Evolutionary conservation across 1,284 basidiomycete genomes (phyloP).

Genomic region (Cutaneotrichosporon sp.): DNA sequence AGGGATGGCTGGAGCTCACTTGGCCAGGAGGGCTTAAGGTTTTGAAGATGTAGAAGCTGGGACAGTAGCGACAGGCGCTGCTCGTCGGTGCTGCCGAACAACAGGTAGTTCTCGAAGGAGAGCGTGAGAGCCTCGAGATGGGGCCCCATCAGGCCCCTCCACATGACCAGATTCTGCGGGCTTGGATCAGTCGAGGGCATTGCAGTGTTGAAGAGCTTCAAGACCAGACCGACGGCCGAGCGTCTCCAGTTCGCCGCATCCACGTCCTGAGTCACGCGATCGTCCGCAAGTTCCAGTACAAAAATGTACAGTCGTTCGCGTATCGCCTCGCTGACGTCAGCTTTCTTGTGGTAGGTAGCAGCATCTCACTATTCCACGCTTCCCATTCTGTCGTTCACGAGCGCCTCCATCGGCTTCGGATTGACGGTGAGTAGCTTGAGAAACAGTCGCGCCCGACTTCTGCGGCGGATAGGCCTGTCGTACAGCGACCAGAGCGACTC

Average conservation of each 20-base stretch:
- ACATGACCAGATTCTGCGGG: conserved; percentile 34
- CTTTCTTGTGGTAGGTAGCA: not conserved
- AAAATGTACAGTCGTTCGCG: conserved; percentile 39
- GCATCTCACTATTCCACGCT: conserved; percentile 23
- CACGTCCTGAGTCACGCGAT: conserved; percentile 27
- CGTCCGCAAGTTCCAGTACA: conserved; percentile 39
- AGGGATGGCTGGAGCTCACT: conserved; percentile 25
- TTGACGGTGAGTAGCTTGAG: conserved; percentile 42
- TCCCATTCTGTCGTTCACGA: conserved; percentile 25
- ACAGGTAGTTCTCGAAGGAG: conserved; percentile 43
- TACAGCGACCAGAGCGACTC: conserved; percentile 40
- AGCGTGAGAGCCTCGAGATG: conserved; percentile 37
- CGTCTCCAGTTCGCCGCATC: conserved; percentile 25
- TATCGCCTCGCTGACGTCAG: conserved; percentile 10
- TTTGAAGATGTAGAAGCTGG: conserved; percentile 28
- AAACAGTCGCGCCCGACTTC: conserved; percentile 32
- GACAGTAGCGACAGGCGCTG: conserved; percentile 31
- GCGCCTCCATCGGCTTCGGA: conserved; percentile 30
- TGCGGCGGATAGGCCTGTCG: conserved; percentile 27
- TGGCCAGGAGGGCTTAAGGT: conserved; percentile 35
- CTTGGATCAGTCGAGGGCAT: conserved; percentile 28
- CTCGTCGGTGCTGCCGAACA: conserved; percentile 39
- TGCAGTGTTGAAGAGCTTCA: conserved; percentile 33
- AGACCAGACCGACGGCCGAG: conserved; percentile 32
- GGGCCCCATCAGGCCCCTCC: conserved; percentile 30